Evolutionary conservation across 2,329 filamentous ascomycete genomes (phyloP).

Genomic region (Nemania bipapillata): DNA sequence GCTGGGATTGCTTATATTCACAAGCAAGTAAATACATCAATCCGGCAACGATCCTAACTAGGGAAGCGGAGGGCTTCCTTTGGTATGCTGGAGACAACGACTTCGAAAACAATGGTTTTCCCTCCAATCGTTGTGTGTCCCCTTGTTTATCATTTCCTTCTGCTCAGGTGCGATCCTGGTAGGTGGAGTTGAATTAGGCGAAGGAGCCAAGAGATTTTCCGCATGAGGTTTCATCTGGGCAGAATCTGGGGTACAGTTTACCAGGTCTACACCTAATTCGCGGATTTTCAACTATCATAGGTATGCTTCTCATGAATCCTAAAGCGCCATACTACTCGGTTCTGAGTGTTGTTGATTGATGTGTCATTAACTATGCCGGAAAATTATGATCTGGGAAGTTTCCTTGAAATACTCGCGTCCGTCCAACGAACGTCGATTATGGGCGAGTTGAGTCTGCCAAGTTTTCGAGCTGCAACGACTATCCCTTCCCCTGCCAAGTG

Average conservation of each 20-base stretch:
- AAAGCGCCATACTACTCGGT: not conserved
- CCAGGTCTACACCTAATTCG: constrained; percentile 24
- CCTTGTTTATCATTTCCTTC: not conserved
- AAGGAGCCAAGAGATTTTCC: constrained; percentile 15
- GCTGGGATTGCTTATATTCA: not conserved
- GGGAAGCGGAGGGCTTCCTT: constrained; percentile 19
- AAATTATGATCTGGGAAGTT: constrained; percentile 1
- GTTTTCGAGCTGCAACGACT: not conserved
- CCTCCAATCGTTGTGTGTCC: constrained; percentile 32
- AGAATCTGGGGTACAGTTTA: not conserved
- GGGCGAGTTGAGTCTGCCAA: not conserved
- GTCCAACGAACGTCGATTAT: not conserved
- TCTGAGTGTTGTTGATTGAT: not conserved
- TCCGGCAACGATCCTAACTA: not conserved
- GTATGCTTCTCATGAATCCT: not conserved
- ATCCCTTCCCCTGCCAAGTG: not conserved
- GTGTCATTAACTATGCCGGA: not conserved
- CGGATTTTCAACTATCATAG: constrained; percentile 18
- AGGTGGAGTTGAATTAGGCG: constrained; percentile 32
- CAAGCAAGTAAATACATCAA: not conserved
- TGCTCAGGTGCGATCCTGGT: not conserved
- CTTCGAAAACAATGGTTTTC: constrained; percentile 21
- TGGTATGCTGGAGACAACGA: not conserved
- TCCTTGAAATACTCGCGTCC: constrained; percentile 22
- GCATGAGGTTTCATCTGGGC: not conserved